These are phyloP conservation scores for Coemansia sp. DNA, from an alignment of 192 early-diverging fungal genomes.

Conservation along the genomic window DNA sequence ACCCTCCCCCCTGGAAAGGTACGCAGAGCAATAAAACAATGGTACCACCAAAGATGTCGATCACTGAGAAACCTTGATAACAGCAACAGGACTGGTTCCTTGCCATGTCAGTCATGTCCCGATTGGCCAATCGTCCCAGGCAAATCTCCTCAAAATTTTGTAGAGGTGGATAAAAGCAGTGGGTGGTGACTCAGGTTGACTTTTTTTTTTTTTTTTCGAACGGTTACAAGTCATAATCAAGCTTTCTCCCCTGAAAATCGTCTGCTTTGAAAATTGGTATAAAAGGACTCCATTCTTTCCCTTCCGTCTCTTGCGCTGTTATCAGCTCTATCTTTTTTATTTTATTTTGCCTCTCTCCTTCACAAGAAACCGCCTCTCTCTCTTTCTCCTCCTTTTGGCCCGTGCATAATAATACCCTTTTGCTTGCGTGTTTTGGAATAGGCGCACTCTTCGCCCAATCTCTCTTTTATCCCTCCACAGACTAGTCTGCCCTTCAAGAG, in stretches of 20 bases:
- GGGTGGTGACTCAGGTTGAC: conserved; percentile 1
- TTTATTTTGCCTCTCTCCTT: background rate
- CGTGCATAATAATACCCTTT: no score
- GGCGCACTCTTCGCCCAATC: background rate
- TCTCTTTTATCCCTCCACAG: no score
- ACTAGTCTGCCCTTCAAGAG: no score
- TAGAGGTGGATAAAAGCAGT: background rate
- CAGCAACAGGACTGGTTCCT: background rate
- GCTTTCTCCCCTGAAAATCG: conserved; percentile 1
- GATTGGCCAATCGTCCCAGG: background rate
- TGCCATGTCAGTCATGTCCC: background rate
- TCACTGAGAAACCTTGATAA: background rate
- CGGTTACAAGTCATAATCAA: no score
- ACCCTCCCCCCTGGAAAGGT: background rate
- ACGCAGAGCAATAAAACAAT: background rate
- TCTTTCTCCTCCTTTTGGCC: background rate
- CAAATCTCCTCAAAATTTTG: background rate
- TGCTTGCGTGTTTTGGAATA: background rate
- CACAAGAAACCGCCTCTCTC: no score
- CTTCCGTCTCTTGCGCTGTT: background rate
- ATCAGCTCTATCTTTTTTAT: background rate
- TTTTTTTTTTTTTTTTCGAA: no score
- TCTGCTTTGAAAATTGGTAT: background rate
- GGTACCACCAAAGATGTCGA: background rate
- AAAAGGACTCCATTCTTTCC: background rate